Evolutionary conservation across 106 monocot genomes (phyloP).

Genomic region (Posidonia australis): DNA sequence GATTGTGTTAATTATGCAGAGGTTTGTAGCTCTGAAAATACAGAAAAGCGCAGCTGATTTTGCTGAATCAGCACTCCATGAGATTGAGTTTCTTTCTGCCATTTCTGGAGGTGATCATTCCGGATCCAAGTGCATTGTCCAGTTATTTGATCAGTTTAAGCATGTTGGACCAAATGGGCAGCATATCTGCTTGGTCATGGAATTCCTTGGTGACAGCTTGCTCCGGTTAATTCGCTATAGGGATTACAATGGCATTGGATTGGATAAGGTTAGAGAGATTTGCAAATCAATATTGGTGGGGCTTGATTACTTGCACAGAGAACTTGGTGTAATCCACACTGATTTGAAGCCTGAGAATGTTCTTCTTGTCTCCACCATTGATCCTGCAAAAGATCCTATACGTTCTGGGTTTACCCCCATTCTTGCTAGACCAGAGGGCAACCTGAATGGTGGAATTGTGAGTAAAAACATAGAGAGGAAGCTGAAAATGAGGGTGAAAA

Average conservation of each 20-base stretch:
- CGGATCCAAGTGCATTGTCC: conserved; percentile 53
- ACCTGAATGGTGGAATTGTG: conserved; percentile 21
- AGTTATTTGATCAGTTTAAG: conserved; percentile 66
- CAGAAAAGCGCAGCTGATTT: conserved; percentile 83
- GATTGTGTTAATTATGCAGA: conserved; percentile 24
- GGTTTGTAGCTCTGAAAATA: conserved; percentile 87
- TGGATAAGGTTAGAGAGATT: conserved; percentile 47
- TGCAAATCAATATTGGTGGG: conserved; percentile 61
- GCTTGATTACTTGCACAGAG: conserved; percentile 86
- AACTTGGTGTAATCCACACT: conserved; percentile 73
- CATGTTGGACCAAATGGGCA: conserved; percentile 88
- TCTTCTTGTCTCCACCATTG: conserved; percentile 73
- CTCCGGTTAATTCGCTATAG: conserved; percentile 71
- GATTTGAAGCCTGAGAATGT: conserved; percentile 92
- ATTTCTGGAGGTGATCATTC: conserved; percentile 60
- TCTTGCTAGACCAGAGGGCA: conserved; percentile 58
- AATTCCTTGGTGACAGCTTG: conserved; percentile 83
- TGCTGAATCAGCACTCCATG: conserved; percentile 75
- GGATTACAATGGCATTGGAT: conserved; percentile 62
- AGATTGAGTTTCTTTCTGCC: conserved; percentile 67
- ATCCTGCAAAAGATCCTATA: conserved; percentile 81
- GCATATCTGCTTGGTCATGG: conserved; percentile 67
- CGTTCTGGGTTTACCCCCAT: conserved; percentile 55
- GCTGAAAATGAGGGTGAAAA: conserved; percentile 52
- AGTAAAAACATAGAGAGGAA: conserved; percentile 42